phyloP scores from a whole-genome alignment of 257 asterid genomes.

The Scutellaria baicalensis region DNA sequence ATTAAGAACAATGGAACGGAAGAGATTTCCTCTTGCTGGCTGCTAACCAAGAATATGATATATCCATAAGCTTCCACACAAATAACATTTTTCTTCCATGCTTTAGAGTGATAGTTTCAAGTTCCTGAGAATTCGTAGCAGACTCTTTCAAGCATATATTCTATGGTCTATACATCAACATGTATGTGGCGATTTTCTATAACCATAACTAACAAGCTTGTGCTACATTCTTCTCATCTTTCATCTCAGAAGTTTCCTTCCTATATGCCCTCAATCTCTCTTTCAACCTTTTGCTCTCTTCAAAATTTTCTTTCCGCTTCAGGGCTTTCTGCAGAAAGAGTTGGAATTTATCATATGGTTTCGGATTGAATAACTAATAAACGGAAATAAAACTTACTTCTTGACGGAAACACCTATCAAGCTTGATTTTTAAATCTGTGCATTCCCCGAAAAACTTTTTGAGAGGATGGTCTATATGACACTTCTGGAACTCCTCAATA shows the following conservation, averaged over 20 bases:
- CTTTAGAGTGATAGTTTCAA: too few relatives aligned
- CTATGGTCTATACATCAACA: background rate
- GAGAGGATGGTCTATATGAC: slow-evolving; percentile 69
- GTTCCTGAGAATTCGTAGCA: too few relatives aligned
- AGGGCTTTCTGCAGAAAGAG: slow-evolving; percentile 55
- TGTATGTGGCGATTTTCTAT: background rate
- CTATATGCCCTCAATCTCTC: slow-evolving; percentile 29
- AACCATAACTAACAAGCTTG: background rate
- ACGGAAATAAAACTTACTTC: slow-evolving; percentile 38
- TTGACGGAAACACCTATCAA: slow-evolving; percentile 67
- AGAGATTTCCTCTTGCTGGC: too few relatives aligned
- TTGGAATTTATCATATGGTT: background rate
- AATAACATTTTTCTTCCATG: too few relatives aligned
- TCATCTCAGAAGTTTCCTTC: slow-evolving; percentile 10
- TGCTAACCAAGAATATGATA: too few relatives aligned
- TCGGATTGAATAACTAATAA: background rate
- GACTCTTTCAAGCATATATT: background rate
- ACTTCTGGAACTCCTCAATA: slow-evolving; percentile 68
- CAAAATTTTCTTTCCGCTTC: slow-evolving; percentile 79
- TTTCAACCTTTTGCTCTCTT: slow-evolving; percentile 57
- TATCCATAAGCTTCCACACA: too few relatives aligned
- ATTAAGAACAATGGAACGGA: too few relatives aligned
- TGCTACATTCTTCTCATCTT: slow-evolving; percentile 3
- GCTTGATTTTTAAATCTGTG: slow-evolving; percentile 70
- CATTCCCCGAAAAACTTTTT: slow-evolving; percentile 77